Evolutionary conservation across 2,329 filamentous ascomycete genomes (phyloP), one percentile per base, ranked within the genome.

Genomic region (Clarireedia paspali): DNA sequence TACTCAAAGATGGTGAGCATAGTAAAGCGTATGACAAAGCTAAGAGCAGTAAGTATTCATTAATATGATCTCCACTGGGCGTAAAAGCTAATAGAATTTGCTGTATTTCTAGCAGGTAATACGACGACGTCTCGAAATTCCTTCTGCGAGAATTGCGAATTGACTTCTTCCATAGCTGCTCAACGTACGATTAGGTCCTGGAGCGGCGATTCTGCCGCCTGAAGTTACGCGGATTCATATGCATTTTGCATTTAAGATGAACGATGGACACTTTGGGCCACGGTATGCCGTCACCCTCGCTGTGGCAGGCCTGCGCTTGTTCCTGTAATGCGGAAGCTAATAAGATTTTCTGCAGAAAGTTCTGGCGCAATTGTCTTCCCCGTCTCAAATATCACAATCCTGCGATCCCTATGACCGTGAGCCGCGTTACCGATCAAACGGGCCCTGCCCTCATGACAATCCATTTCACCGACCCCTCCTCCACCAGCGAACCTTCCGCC

Each of bases 321-420:
- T 9, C 38, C 9, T 68, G 70, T 60, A 24, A n/a, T 36, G 27
- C 12, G 23, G 12, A 20, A 20, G 12, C 47, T 50, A 34, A 39
- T 17, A 20, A 15, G 4, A 3, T n/a, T 6, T 10, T 15, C 23
- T 17, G 7, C 20, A 95, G 91, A 67, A 89, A 89, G 75, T 96
- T 99, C 80, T 96, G 90, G 89, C 83, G 81, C 61, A 77, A 85
- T 59, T 87, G 84, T 69, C 84, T 97, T 48, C 89, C 89, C 23
- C 83, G 89, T 56, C 78, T 99, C 63, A 96, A 99, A 78, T 99
- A 85, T 75, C 87, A 95, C 78, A 99, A 99, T 71, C 94, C 94
- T 0, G 75, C 83, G 12, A 72, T 96, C 47, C 83, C 87, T 45
- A 95, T 97, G 80, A 84, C 88, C 57, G 82, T 96, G 65, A 85